Percentiles rank a stretch among this genome's conserved stretches.
Conservation (phyloP, 495 filamentous ascomycete species). For the Daldinia childiae region DNA sequence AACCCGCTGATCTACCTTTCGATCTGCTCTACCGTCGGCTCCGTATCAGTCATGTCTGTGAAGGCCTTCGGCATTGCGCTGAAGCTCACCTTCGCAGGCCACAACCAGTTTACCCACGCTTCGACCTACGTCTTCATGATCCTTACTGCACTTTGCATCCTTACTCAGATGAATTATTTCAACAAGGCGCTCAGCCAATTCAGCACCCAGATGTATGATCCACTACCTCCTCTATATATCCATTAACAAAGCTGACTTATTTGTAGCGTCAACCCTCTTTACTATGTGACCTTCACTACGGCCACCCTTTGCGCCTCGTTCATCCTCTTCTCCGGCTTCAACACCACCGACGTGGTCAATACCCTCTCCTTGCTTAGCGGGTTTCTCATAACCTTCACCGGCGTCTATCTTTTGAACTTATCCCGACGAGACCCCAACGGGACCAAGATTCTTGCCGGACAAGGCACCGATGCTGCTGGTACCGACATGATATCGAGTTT, state of each 20-base stretch:
- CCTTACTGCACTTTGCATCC: constrained; percentile 88
- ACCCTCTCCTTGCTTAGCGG: constrained; percentile 92
- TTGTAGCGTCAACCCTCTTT: constrained; percentile 91
- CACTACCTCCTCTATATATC: background rate
- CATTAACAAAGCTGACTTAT: constrained; percentile 44
- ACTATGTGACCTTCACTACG: constrained; percentile 99
- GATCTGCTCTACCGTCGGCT: constrained; percentile 96
- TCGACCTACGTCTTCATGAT: constrained; percentile 98
- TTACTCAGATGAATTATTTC: constrained; percentile 99
- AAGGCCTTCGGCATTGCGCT: constrained; percentile 98
- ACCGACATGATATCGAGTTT: constrained; percentile 90
- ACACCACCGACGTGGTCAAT: constrained; percentile 91
- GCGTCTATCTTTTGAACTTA: constrained; percentile 96
- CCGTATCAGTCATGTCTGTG: constrained; percentile 96
- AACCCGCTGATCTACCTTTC: constrained; percentile 96
- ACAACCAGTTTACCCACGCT: constrained; percentile 93
- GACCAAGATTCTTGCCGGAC: constrained; percentile 68
- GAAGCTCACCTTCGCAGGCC: constrained; percentile 87
- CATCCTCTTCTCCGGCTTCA: constrained; percentile 97
- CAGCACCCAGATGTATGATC: constrained; percentile 88
- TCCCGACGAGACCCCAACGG: constrained; percentile 91
- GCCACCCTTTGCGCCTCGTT: constrained; percentile 94
- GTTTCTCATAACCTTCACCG: constrained; percentile 96
- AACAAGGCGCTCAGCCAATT: constrained; percentile 98
- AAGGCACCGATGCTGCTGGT: constrained; percentile 78